These are phyloP conservation scores for Aspergillus hortae DNA, from an alignment of 2,329 filamentous ascomycete species.

Conservation along the genomic window DNA sequence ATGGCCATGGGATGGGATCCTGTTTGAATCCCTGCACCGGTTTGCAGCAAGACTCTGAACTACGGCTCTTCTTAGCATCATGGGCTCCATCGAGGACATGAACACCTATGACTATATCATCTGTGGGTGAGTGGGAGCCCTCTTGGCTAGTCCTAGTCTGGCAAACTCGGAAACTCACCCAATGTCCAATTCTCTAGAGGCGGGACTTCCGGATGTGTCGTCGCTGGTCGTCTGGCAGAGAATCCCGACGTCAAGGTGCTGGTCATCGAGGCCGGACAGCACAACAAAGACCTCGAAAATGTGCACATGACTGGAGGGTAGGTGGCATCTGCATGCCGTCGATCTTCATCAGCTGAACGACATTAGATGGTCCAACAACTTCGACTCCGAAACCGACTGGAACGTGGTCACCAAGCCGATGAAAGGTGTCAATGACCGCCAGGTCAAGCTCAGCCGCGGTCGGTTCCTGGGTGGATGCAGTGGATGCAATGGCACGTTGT, in stretches of 20 bases:
- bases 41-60: no score
- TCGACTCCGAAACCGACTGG: conserved; percentile 44
- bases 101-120: neutral
- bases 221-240: conserved; percentile 48
- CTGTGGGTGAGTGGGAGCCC: neutral
- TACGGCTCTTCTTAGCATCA: neutral
- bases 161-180: neutral
- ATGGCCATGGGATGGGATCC: no score
- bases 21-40: no score
- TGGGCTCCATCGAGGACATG: neutral
- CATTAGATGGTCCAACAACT: conserved; percentile 39
- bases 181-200: conserved; percentile 27
- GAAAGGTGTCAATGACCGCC: conserved; percentile 36
- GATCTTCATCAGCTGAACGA: conserved; percentile 1
- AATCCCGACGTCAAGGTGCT: conserved; percentile 41
- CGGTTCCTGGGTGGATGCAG: conserved; percentile 42
- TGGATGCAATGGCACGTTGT: conserved; percentile 45
- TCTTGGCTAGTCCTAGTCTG: neutral
- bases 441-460: conserved; percentile 43
- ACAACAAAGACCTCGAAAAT: conserved; percentile 44
- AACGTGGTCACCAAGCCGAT: conserved; percentile 42
- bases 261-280: conserved; percentile 48
- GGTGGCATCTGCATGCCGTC: neutral
- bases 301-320: conserved; percentile 45
- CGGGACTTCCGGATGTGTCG: conserved; percentile 48